phyloP scores from a whole-genome alignment of 352 stramenopile genomes.

The Peronospora destructor region DNA sequence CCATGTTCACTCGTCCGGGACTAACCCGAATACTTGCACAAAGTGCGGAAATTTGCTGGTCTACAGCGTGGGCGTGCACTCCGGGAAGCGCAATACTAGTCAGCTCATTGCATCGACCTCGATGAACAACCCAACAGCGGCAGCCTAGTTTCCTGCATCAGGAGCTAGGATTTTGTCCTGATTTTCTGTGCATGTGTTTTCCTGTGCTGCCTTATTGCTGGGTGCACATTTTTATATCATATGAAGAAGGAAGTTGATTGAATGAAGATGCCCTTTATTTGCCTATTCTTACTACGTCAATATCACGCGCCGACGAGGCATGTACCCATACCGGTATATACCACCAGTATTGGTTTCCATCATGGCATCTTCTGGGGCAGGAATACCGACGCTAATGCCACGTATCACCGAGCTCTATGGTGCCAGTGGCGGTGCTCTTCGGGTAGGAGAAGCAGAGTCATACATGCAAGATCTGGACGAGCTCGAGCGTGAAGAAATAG shows the following conservation, averaged over 20 bases:
- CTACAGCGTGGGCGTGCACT: conserved; percentile 67
- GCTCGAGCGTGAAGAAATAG: conserved; percentile 50
- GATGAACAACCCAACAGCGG: conserved; percentile 6
- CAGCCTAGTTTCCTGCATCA: not conserved
- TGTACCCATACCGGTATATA: not conserved
- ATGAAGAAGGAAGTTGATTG: conserved; percentile 8
- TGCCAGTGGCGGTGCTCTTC: conserved; percentile 32
- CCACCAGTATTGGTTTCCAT: not conserved
- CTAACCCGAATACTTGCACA: conserved; percentile 28
- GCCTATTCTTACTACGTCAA: not conserved
- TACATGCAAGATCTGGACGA: conserved; percentile 45
- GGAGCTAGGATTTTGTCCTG: not conserved
- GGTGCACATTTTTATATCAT: conserved; percentile 23
- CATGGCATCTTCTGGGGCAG: conserved; percentile 17
- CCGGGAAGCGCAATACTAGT: conserved; percentile 50
- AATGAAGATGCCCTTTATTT: conserved; percentile 12
- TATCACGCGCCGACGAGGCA: not conserved
- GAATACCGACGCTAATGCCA: conserved; percentile 35
- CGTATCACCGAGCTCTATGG: conserved; percentile 58
- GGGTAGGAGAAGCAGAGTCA: conserved; percentile 39
- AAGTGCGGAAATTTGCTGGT: conserved; percentile 61
- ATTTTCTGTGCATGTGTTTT: not conserved
- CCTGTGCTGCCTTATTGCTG: conserved; percentile 1
- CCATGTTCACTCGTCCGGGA: conserved; percentile 42
- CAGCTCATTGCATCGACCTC: conserved; percentile 31